A percentile compares a stretch with the other conserved stretches of the same genome.
phyloP scores from a whole-genome alignment of 306 rosid species.

The Cercis canadensis region DNA sequence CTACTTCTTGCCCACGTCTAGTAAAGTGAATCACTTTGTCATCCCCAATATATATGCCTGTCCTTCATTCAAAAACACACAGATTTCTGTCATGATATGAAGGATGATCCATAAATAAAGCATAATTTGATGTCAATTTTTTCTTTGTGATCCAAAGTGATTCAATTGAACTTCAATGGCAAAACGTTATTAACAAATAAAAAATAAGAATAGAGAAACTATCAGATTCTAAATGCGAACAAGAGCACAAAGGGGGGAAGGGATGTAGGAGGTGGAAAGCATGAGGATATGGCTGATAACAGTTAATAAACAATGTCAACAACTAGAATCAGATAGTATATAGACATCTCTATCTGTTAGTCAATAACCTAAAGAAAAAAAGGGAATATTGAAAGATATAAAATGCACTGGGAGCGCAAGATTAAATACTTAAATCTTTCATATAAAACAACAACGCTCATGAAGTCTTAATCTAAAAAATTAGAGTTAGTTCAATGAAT shows the following conservation, averaged over 20 bases:
- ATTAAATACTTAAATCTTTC: too few species aligned
- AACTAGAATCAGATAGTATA: background rate
- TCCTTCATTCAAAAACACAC: constrained; percentile 9
- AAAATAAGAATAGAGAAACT: background rate
- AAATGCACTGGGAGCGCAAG: too few species aligned
- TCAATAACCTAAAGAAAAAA: too few species aligned
- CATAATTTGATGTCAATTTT: constrained; percentile 5
- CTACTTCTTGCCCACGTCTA: constrained; percentile 93
- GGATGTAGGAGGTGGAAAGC: background rate
- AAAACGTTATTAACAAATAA: constrained; percentile 1
- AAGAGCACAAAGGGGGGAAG: constrained; percentile 5
- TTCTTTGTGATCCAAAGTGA: background rate
- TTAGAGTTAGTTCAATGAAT: too few species aligned
- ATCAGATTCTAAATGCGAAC: background rate
- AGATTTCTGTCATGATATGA: constrained; percentile 10
- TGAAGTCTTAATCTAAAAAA: too few species aligned
- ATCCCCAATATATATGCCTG: constrained; percentile 84
- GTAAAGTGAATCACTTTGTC: constrained; percentile 88
- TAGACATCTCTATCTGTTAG: constrained; percentile 8
- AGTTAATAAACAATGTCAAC: constrained; percentile 20
- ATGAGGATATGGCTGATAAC: background rate
- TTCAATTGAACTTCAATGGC: constrained; percentile 2
- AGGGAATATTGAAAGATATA: too few species aligned
- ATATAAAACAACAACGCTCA: too few species aligned
- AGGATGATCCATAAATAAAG: background rate